phyloP scores from a whole-genome alignment of 371 early-diverging fungal genomes.

The Mucor lusitanicus region DNA sequence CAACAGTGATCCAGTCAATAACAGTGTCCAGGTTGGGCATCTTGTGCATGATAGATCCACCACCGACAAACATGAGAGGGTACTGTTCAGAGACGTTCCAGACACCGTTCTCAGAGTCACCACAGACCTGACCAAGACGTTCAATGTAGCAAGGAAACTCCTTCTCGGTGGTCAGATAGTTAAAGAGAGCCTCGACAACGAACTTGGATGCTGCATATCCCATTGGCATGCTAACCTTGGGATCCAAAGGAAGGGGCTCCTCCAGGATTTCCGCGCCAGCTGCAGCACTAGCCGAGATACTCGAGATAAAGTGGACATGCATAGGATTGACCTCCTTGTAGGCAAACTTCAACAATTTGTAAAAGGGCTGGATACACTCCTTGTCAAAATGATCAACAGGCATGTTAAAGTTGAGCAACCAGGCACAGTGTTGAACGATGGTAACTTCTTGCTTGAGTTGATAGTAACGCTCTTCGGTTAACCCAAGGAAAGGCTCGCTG shows the following conservation, averaged over 20 bases:
- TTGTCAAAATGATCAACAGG: slow-evolving; percentile 35
- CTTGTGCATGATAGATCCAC: slow-evolving; percentile 22
- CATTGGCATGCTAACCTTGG: slow-evolving; percentile 43
- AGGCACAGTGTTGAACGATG: slow-evolving; percentile 33
- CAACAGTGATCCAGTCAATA: slow-evolving; percentile 46
- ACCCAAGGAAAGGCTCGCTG: slow-evolving; percentile 23
- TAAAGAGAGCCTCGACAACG: slow-evolving; percentile 32
- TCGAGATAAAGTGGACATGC: slow-evolving; percentile 36
- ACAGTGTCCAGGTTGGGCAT: slow-evolving; percentile 28
- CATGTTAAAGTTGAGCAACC: slow-evolving; percentile 38
- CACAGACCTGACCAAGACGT: slow-evolving; percentile 47
- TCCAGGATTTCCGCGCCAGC: slow-evolving; percentile 27
- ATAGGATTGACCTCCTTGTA: slow-evolving; percentile 25
- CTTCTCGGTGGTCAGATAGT: slow-evolving; percentile 21
- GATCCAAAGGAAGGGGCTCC: slow-evolving; percentile 16
- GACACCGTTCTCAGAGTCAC: slow-evolving; percentile 31
- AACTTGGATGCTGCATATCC: slow-evolving; percentile 40
- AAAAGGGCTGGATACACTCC: slow-evolving; percentile 38
- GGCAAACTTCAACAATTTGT: slow-evolving; percentile 36
- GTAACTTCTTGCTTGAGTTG: slow-evolving; percentile 29
- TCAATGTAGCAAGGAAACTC: slow-evolving; percentile 42
- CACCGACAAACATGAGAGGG: slow-evolving; percentile 40
- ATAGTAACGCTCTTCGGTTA: slow-evolving; percentile 17
- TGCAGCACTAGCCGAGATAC: slow-evolving; percentile 27
- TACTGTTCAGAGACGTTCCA: slow-evolving; percentile 50